Evolutionary conservation across 768 basidiomycete species (phyloP).

Genomic region (Kwoniella pini): DNA sequence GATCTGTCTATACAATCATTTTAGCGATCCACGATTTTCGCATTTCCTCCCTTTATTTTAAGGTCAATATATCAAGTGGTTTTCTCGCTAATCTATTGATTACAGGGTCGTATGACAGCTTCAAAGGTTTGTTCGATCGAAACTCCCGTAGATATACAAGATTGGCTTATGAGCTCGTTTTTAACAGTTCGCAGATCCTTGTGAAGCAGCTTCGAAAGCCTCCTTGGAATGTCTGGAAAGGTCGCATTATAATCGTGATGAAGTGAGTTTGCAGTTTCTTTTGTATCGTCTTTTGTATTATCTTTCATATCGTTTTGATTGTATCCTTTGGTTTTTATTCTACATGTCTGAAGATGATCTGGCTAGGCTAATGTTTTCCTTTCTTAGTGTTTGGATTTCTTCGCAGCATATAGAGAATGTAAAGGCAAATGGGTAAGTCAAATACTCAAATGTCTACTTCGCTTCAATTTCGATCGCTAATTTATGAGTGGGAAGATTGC

Average conservation of each 20-base stretch:
- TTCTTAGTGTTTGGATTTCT: constrained; percentile 41
- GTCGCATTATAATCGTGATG: constrained; percentile 51
- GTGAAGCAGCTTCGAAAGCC: constrained; percentile 50
- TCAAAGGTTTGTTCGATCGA: constrained; percentile 18
- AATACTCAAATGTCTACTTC: too few species aligned
- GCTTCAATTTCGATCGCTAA: not conserved
- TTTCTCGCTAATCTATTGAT: not conserved
- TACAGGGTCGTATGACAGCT: constrained; percentile 25
- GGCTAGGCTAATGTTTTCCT: too few species aligned
- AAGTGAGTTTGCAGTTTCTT: constrained; percentile 40
- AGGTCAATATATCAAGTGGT: too few species aligned
- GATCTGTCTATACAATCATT: too few species aligned
- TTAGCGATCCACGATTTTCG: too few species aligned
- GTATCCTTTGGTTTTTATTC: too few species aligned
- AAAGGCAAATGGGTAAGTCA: constrained; percentile 52
- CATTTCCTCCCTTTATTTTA: too few species aligned
- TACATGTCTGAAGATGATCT: too few species aligned
- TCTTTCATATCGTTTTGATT: not conserved
- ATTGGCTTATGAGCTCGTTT: not conserved
- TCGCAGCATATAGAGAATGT: constrained; percentile 51
- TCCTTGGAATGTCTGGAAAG: constrained; percentile 51
- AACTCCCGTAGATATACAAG: too few species aligned
- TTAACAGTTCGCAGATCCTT: constrained; percentile 51
- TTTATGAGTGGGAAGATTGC: constrained; percentile 32
- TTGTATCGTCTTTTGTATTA: too few species aligned